Evolutionary conservation across 805 yeast genomes (phyloP), one percentile per base, ranked within the genome.

Genomic region (Nakazawaea ambrosiae): DNA sequence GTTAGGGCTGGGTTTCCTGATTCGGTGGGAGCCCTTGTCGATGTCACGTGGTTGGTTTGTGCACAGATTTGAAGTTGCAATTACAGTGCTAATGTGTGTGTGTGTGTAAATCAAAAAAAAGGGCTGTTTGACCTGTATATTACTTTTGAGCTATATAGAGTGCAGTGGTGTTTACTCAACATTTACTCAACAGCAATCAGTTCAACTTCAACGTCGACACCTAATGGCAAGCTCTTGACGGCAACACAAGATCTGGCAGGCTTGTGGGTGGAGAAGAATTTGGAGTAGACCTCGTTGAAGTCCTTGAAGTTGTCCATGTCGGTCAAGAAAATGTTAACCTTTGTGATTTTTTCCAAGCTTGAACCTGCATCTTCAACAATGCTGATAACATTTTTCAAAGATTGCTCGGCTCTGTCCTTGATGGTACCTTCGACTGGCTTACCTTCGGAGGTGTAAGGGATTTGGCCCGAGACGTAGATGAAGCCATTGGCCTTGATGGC

Each of bases 201-300:
- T 68, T 90, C 98, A 65, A 92, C 75, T 69, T 92, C 98, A 51
- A 87, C 70, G 45, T 76, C 84, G 44, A 78, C 86, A 44, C 87
- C 87, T 60, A 92, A 75, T 44, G 98, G 98, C 51, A 92, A 78
- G 45, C 76, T 78, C 63, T 79, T 81, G 45, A 89, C 97, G 31
- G 97, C 97, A 51, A 92, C 95, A 70, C 97, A 92, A 2, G 97
- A 85, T 75, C 98, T 86, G 27, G 97, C 97, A 31, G 98, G 97
- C 60, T 81, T 82, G 66, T 81, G 90, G 33, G 63, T 67, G 54
- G 58, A 71, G 67, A 86, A 86, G 64, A 83, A 80, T 61, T 79
- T 71, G 42, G 76, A 78, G 65, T 92, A 92, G 36, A 85, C 95
- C 48, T 69, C 72, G 68, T 92, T 92, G 69, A 92, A 84, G 46